Base-by-base conservation (phyloP, 345 rosid species). In the Noccaea caerulescens region DNA sequence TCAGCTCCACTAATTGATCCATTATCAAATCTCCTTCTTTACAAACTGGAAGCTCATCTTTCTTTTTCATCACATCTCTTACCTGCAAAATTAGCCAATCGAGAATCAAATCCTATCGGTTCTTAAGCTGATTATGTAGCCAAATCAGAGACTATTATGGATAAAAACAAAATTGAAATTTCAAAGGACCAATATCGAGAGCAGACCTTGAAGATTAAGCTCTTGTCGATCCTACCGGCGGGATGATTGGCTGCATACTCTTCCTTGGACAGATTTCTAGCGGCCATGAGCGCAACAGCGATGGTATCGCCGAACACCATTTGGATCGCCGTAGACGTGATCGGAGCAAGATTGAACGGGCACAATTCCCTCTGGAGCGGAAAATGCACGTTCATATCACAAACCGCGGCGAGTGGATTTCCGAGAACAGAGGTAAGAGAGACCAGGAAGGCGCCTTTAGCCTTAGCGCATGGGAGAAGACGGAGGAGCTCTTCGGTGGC, bases 241-340 rank as follows among this genome's bases (percentile, higher is more conserved):
- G 97, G 99, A 76, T 95, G 98, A 81, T 92, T 95, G 10, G 96
- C 67, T 0, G 97, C 99, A 51, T 95, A 95, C 57, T 85, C 88
- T 10, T 92, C 99, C 80, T 77, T 92, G 10, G 82, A 80, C 66
- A 95, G 77, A 80, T 88, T 92, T 81, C 86, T 80, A 2, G 99
- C 97, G 0, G 80, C 92, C 99, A 92, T 90, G 65, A 95, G 85
- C 0, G 99, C 99, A 44, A 92, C 87, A 16, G 99, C 96, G 34
- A 95, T 93, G 10, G 99, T 92, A 75, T 95, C 99, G 56, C 99
- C 99, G 18, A 95, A 95, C 13, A 95, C 90, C 98, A 95, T 95
- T 82, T 95, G 99, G 18, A 95, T 95, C 37, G 96, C 99, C 10
- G 91, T 92, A 10, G 99, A 95, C 4, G 99, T 95, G 13, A 92